These are phyloP conservation scores for Lactarius sp. DNA, from an alignment of 768 basidiomycete genomes.

Conservation along the genomic window DNA sequence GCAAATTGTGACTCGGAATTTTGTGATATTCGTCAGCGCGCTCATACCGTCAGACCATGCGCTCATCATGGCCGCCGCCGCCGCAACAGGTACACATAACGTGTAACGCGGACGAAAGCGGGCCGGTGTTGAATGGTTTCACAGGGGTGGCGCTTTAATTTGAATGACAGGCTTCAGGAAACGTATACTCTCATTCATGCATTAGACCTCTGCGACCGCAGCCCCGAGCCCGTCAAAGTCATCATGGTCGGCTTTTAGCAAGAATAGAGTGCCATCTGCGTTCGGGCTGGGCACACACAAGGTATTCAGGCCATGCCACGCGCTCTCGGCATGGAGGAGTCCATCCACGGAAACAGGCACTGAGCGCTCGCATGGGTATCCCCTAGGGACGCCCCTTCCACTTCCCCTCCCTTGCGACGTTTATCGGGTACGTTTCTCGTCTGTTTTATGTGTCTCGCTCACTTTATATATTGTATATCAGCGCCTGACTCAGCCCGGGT, in stretches of 20 bases:
- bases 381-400: slow-evolving; percentile 37
- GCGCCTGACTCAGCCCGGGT: slow-evolving; percentile 30
- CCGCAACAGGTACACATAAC: no score
- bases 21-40: no score
- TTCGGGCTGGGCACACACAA: slow-evolving; percentile 47
- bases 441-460: no score
- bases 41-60: no score
- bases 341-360: slow-evolving; percentile 5
- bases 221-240: slow-evolving; percentile 38
- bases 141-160: no score
- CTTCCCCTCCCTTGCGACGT: slow-evolving; percentile 48
- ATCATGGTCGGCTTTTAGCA: slow-evolving; percentile 43
- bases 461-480: not conserved
- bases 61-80: no score
- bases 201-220: slow-evolving; percentile 32
- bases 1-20: no score
- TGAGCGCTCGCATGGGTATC: slow-evolving; percentile 44
- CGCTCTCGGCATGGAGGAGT: slow-evolving; percentile 47
- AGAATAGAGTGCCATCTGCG: slow-evolving; percentile 39
- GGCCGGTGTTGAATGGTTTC: no score
- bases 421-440: slow-evolving; percentile 42
- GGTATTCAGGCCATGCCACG: slow-evolving; percentile 36
- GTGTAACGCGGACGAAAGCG: no score
- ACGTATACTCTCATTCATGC: no score
- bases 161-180: no score